A percentile compares a stretch with the other conserved stretches of the same genome.
Evolutionary conservation across 1,284 basidiomycete genomes (phyloP).

Genomic region (Phenoliferia sp.): DNA sequence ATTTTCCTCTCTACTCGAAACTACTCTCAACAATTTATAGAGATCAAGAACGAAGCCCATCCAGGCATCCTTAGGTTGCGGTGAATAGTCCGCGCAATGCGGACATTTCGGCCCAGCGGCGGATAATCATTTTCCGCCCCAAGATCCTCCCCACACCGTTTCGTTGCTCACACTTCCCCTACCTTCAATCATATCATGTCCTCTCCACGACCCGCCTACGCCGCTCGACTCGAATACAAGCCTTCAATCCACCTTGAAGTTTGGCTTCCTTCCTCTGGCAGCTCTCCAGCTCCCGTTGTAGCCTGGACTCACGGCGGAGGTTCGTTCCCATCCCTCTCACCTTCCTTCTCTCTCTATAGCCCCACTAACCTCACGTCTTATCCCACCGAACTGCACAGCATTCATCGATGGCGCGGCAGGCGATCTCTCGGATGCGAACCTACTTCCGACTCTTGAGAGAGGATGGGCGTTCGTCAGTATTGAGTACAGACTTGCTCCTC

Average conservation of each 20-base stretch:
- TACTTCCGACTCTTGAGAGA: constrained; percentile 12
- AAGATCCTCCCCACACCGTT: no score
- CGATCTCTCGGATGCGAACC: constrained; percentile 13
- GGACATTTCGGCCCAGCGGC: no score
- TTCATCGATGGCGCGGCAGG: constrained; percentile 22
- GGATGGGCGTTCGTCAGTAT: constrained; percentile 23
- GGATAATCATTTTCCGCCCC: no score
- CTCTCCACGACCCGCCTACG: neutral
- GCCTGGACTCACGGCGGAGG: constrained; percentile 21
- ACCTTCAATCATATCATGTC: no score
- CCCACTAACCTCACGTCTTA: no score
- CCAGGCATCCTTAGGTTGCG: no score
- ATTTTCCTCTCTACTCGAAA: no score
- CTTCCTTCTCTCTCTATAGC: neutral
- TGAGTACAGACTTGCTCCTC: constrained; percentile 23
- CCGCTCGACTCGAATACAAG: constrained; percentile 13
- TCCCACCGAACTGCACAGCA: neutral
- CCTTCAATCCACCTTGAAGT: constrained; percentile 23
- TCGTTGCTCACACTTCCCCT: no score
- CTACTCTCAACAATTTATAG: no score
- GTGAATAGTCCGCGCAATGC: no score
- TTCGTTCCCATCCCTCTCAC: neutral
- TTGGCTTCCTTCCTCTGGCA: constrained; percentile 2
- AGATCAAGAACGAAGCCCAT: no score
- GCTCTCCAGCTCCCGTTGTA: constrained; percentile 5